Base-by-base conservation (phyloP, 1,284 basidiomycete genomes). In the Boletus smithii region DNA sequence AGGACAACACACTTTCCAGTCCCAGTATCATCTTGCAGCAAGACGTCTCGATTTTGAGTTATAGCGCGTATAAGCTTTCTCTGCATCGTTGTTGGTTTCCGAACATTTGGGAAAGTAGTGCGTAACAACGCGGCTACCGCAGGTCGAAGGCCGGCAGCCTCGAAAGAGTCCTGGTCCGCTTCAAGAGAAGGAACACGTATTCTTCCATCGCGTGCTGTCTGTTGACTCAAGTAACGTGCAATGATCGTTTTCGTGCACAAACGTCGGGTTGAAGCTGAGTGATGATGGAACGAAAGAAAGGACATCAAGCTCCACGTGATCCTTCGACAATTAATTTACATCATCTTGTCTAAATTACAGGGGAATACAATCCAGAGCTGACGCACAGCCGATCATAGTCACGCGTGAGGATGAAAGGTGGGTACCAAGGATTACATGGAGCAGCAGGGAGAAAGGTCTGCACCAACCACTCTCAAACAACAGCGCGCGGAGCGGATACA, bases 21-120 rank as follows among this genome's bases (percentile, higher is more conserved):
- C 5, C 87, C 88, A 13, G 88, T 86, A 30, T 71, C 70, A 54
- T 87, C 85, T 56, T 79, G 80, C 35, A 89, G 55, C 11, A 88
- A 61, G 18, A 89, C 71, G 64, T 88, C 78, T 56, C 77, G 75
- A 8, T 74, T 74, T 17, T 63, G 60, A 18, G 81, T 53, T 14
- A 88, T 71, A 6, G 81, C 83, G 10, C 78, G 76, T 51, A 89
- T 83, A 45, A 88, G 76, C 39, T 71, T 67, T 35, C 63, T 67
- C 57, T 89, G 87, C 27, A 76, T 74, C 10, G 67, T 60, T 0
- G 85, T 88, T 2, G 86, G 84, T 20, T 65, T 54, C 50, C 68
- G 61, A 24, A 88, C 72, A 48, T 75, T 70, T 1, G 85, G 85
- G 62, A 86, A 89, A 10, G 83, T 80, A n/a, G 61, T 57, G 32